Evolutionary conservation across 2,329 filamentous ascomycete genomes (phyloP), one percentile per base, ranked within the genome.

Genomic region (Diaporthe sp.): DNA sequence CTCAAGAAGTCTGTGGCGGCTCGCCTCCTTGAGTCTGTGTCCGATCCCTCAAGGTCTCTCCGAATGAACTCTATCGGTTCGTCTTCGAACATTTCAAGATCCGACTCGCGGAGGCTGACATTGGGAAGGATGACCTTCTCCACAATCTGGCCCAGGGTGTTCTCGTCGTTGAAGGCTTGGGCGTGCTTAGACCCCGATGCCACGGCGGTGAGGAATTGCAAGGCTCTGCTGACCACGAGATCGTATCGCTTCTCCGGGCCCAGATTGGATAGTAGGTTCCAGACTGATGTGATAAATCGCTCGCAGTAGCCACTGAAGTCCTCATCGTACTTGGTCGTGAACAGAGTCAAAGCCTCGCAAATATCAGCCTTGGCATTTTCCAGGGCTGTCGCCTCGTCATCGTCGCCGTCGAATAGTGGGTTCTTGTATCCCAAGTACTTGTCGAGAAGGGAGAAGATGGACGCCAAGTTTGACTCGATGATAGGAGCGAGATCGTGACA

Each of bases 11-110:
- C 97, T 0, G 96, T 98, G 0, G 97, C 96, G 55, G 97, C 96
- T 81, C 97, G 91, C 79, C 97, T 90, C 81, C 97, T 90, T 1
- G 97, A 99, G 83, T 98, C 97, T 73, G 94, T 97, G 84, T 99
- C 97, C 2, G 97, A 98, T 9, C 97, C 97, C 84, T 99, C 97
- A 65, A 99, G 88, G 84, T 99, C 97, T 81, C 95, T 91, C 78
- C 97, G 91, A 81, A 99, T 99, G 82, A 98, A 99, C 84, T 99
- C 97, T 79, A 99, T 99, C 0, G 97, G 97, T 86, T 99, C 97
- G 82, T 99, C 97, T 83, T 99, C 97, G 80, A 99, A 98, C 79
- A 98, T 90, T 83, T 99, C 97, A 73, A 98, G 90, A 79, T 99
- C 97, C 0, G 96, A 97, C 81, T 98, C 97, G 79, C 97, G 92